These are phyloP conservation scores for Phytophthora podocarpi DNA, from an alignment of 352 stramenopile genomes.

Conservation along the genomic window DNA sequence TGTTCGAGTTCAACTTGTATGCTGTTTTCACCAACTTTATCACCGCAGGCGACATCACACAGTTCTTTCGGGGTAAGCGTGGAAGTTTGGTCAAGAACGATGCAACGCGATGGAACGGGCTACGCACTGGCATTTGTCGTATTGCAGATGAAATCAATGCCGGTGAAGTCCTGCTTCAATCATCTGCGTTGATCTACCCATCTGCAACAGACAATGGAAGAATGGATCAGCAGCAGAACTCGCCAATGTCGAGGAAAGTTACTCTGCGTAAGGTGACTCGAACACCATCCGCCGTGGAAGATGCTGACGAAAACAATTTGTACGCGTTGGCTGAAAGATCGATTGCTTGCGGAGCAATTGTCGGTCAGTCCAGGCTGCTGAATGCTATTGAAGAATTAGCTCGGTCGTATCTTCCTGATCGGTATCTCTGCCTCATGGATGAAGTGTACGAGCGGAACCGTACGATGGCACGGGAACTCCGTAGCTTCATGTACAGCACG, in stretches of 20 bases:
- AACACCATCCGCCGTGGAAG: slow-evolving; percentile 47
- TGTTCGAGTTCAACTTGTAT: slow-evolving; percentile 86
- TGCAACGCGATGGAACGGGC: slow-evolving; percentile 42
- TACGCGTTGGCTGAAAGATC: slow-evolving; percentile 67
- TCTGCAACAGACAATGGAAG: slow-evolving; percentile 18
- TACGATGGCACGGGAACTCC: slow-evolving; percentile 55
- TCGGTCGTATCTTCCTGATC: slow-evolving; percentile 63
- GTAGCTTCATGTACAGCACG: slow-evolving; percentile 65
- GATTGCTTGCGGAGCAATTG: slow-evolving; percentile 69
- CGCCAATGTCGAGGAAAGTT: slow-evolving; percentile 34
- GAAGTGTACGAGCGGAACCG: slow-evolving; percentile 66
- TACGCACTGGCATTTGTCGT: slow-evolving; percentile 54
- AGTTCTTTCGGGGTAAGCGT: slow-evolving; percentile 49
- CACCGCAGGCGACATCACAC: slow-evolving; percentile 43
- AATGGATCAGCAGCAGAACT: slow-evolving; percentile 23
- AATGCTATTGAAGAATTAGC: slow-evolving; percentile 71
- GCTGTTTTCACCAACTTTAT: slow-evolving; percentile 76
- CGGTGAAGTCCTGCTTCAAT: slow-evolving; percentile 54
- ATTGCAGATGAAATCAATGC: slow-evolving; percentile 55
- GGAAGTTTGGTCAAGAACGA: slow-evolving; percentile 31
- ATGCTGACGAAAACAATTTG: slow-evolving; percentile 57
- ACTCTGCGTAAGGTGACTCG: slow-evolving; percentile 61
- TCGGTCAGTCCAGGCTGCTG: slow-evolving; percentile 65
- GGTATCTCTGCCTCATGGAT: slow-evolving; percentile 72
- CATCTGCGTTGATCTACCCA: slow-evolving; percentile 45